Base-by-base conservation (phyloP, 257 asterid species). In the Anisodus acutangulus region DNA sequence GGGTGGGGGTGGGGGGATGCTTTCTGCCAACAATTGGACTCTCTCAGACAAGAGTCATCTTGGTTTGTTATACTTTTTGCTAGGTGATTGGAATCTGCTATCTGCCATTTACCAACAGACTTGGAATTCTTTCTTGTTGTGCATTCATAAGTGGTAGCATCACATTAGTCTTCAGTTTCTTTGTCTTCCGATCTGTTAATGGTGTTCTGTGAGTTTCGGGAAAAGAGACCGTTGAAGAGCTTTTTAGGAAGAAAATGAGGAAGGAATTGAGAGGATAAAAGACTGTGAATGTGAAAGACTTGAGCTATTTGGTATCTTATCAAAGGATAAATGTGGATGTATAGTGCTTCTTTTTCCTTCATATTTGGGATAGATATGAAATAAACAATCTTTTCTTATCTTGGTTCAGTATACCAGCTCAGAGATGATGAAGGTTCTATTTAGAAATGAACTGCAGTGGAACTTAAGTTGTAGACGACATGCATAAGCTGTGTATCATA, bases 91-190 rank as follows among this genome's bases (percentile, higher is more conserved):
- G 62, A 74, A 47, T 22, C 3, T 51, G 62, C 45, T 74, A 51
- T 12, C 19, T 11, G n/a, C 6, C 13, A 74, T 5, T 72, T 72
- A 74, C n/a, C 81, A 74, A 6, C 60, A 74, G 19, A 49, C 62
- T 22, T 70, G 41, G 26, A 49, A 49, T 51, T 76, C 22, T 51
- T 76, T 49, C 4, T 22, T 76, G 22, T 76, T 74, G 41, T 49
- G 59, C 81, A 76, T 26, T 12, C 19, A 72, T 47, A 19, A 47
- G 41, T 49, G 49, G 81, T 74, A 74, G 81, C 59, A 74, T 76
- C 63, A 0, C 22, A 22, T 2, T 76, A 3, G 62, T 3, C 22
- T 1, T 74, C 79, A 70, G 8, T 41, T 70, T 76, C 16, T 54
- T 7, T 51, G 3, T 49, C 62, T 22, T 74, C 22, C 3, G 22